Base-by-base conservation (phyloP, 2,329 filamentous ascomycete species). In the Paecilomyces sp. region DNA sequence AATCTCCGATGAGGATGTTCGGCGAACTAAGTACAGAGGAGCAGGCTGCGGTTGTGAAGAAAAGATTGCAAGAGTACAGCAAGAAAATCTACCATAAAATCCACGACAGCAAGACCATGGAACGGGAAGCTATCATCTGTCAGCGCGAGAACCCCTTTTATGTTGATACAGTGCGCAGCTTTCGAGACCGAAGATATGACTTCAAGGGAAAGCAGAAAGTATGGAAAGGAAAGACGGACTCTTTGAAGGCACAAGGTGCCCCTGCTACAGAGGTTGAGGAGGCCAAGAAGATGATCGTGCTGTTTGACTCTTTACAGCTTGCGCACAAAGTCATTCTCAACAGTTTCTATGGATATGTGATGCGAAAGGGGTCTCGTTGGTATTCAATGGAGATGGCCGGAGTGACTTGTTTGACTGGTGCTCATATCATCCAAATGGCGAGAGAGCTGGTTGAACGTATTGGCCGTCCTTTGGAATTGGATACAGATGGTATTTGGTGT, bases 21-120 rank as follows among this genome's bases (percentile, higher is more conserved):
- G 86, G 92, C 63, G 91, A 97, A 18, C 79, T 99, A 18, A 80
- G 85, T 18, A 75, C 83, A 1, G 92, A 96, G 60, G 94, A 99
- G 70, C 93, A 96, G 75, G 88, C 92, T 0, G 77, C 70, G 1
- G 80, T 94, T 36, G 82, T 96, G 56, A 89, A 91, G 66, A 99
- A 97, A 71, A 87, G 94, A 34, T 79, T 99, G 55, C 91, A 93
- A 64, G 83, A 92, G 34, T 99, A 96, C 78, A 95, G 91, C 70
- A 96, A 97, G 74, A 99, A 99, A 77, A 96, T 99, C 64, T 99
- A 99, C 72, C 94, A 99, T 82, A 99, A 97, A 75, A 97, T 99
- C 61, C 92, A 96, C 74, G 94, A 97, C 63, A 89, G 90, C 12
- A 96, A 88, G 56, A 97, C 91, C 0, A 94, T 95, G 60, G 88